These are phyloP conservation scores for Vitis hybrid DNA, from an alignment of 177 flowering plant species.

Conservation along the genomic window DNA sequence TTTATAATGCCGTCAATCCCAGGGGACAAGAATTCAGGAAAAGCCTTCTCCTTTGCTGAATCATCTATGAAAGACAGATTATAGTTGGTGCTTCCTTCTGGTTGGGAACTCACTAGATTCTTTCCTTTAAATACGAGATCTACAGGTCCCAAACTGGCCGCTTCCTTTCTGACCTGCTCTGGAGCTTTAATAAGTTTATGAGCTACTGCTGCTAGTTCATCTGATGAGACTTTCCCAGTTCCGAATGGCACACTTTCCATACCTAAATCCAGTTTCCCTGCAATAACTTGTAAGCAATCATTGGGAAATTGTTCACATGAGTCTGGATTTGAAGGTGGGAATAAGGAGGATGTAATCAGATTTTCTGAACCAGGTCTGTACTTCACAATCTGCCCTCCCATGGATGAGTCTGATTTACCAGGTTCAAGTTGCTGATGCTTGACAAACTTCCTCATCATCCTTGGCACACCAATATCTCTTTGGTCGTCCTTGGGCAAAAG, in stretches of 20 bases:
- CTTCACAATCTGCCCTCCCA: conserved; percentile 48
- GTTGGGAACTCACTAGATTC: conserved; percentile 21
- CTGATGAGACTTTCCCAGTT: conserved; percentile 19
- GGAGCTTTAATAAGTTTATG: conserved; percentile 23
- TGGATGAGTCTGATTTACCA: conserved; percentile 17
- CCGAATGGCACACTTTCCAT: conserved; percentile 21
- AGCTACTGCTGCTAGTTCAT: conserved; percentile 11
- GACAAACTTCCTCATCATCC: conserved; percentile 51
- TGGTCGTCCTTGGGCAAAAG: conserved; percentile 46
- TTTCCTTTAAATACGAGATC: conserved; percentile 42
- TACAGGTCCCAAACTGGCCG: conserved; percentile 18
- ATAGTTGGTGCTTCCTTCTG: conserved; percentile 24
- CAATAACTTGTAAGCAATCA: conserved; percentile 29
- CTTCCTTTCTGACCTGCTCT: conserved; percentile 23
- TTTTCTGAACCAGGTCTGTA: conserved; percentile 24
- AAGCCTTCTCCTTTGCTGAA: conserved; percentile 26
- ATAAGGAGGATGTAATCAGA: conserved; percentile 12
- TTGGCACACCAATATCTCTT: conserved; percentile 37
- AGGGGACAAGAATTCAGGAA: conserved; percentile 33
- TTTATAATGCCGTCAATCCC: conserved; percentile 34
- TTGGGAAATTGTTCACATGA: conserved; percentile 23
- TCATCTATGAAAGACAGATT: conserved; percentile 56
- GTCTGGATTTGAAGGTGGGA: conserved; percentile 18
- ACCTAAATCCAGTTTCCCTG: conserved; percentile 27
- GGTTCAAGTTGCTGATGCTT: conserved; percentile 44